Percentiles rank a stretch among this genome's conserved stretches.
phyloP scores from a whole-genome alignment of 495 filamentous ascomycete genomes.

The Penicillium roqueforti region DNA sequence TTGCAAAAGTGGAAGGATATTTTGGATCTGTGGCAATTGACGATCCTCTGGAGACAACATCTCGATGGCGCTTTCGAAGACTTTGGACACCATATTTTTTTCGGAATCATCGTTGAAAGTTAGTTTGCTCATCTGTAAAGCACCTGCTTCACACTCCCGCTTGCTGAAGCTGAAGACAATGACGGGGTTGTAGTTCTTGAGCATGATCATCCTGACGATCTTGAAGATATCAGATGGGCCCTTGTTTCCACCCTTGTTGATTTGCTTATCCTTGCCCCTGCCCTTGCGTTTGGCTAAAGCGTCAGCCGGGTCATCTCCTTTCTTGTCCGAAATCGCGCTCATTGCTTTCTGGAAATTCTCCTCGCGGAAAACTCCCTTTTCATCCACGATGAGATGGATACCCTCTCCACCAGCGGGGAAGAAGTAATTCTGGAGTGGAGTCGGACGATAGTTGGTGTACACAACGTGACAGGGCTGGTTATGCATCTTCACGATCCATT shows the following conservation, averaged over 20 bases:
- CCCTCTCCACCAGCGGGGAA: conserved; percentile 92
- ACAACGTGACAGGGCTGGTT: conserved; percentile 96
- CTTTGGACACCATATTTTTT: conserved; percentile 89
- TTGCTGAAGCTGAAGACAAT: conserved; percentile 99
- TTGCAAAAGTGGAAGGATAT: conserved; percentile 83
- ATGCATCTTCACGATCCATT: conserved; percentile 98
- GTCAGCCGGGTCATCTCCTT: conserved; percentile 79
- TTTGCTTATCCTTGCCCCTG: conserved; percentile 83
- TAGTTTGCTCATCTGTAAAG: conserved; percentile 75
- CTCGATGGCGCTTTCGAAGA: conserved; percentile 86
- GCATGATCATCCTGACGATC: conserved; percentile 97
- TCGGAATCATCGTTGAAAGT: conserved; percentile 98
- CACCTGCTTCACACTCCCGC: conserved; percentile 83
- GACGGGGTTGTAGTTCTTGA: conserved; percentile 91
- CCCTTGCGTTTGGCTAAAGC: conserved; percentile 73
- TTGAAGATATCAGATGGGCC: conserved; percentile 85
- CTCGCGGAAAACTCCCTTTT: conserved; percentile 91
- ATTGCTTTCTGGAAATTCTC: conserved; percentile 97
- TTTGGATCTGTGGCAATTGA: conserved; percentile 78
- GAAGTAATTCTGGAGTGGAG: conserved; percentile 94
- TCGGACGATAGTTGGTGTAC: conserved; percentile 96
- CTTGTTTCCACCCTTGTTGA: conserved; percentile 78
- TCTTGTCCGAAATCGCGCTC: conserved; percentile 79
- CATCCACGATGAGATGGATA: conserved; percentile 91
- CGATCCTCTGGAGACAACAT: conserved; percentile 89